phyloP scores from a whole-genome alignment of 345 rosid species.

The Erucastrum elatum region DNA sequence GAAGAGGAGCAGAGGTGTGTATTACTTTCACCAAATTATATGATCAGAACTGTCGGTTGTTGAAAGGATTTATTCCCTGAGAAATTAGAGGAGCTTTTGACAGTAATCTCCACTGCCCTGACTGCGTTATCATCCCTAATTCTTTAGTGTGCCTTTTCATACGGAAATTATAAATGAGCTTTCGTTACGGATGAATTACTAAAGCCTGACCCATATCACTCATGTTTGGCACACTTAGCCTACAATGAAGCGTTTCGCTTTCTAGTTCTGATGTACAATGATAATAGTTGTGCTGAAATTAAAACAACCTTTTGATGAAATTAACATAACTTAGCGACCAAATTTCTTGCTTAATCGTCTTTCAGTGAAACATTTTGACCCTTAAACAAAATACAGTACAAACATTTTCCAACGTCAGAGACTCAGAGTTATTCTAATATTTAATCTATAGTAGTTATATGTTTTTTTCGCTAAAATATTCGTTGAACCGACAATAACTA shows the following conservation, averaged over 20 bases:
- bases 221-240: neutral
- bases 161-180: neutral
- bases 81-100: conserved; percentile 44
- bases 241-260: neutral
- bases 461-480: neutral
- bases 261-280: neutral
- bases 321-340: neutral
- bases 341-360: neutral
- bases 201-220: neutral
- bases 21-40: too few species aligned
- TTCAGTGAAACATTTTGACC: neutral
- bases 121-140: conserved; percentile 26
- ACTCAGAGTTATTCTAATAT: neutral
- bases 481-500: neutral
- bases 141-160: neutral
- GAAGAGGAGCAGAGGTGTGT: too few species aligned
- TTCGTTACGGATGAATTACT: neutral
- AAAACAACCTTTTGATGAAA: neutral
- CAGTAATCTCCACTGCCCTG: conserved; percentile 53
- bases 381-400: neutral
- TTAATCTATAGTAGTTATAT: neutral
- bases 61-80: conserved; percentile 29
- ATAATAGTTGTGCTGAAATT: neutral
- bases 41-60: too few species aligned
- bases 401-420: neutral